Percentiles rank a stretch among this genome's conserved stretches.
Evolutionary conservation across 768 basidiomycete genomes (phyloP).

Genomic region (Mycena metata): DNA sequence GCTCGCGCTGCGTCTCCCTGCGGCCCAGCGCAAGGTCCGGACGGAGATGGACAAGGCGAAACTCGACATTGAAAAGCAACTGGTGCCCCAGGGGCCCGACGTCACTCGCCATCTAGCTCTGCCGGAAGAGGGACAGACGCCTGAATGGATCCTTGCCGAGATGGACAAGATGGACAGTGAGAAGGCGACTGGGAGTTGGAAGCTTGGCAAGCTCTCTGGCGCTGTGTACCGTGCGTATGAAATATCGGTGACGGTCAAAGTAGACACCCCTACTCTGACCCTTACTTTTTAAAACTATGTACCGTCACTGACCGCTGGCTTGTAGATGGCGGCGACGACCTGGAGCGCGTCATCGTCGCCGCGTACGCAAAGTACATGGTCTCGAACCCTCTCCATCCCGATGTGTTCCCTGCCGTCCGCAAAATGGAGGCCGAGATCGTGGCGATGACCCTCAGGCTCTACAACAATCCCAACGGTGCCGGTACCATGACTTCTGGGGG

Average conservation of each 20-base stretch:
- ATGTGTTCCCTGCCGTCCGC: conserved; percentile 91
- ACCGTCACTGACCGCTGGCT: not conserved
- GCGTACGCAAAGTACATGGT: conserved; percentile 88
- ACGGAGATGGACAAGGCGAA: conserved; percentile 75
- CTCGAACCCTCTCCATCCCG: conserved; percentile 93
- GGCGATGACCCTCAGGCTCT: conserved; percentile 87
- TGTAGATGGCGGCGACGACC: conserved; percentile 85
- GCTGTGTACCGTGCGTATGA: conserved; percentile 80
- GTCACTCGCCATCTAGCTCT: conserved; percentile 77
- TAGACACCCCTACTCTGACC: no score
- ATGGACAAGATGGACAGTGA: conserved; percentile 86
- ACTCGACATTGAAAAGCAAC: conserved; percentile 72
- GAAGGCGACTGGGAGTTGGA: conserved; percentile 66
- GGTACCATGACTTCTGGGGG: conserved; percentile 96
- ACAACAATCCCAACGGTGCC: conserved; percentile 86
- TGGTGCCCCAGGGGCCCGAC: conserved; percentile 73
- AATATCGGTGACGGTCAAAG: no score
- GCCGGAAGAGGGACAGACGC: conserved; percentile 71
- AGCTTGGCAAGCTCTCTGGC: conserved; percentile 82
- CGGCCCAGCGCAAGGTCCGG: conserved; percentile 70
- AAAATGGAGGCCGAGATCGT: conserved; percentile 99
- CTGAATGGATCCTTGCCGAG: conserved; percentile 82
- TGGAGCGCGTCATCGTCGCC: conserved; percentile 81
- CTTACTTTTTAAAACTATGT: not conserved
- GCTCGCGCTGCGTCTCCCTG: conserved; percentile 72